Evolutionary conservation across 495 filamentous ascomycete genomes (phyloP).

Genomic region (Annulohypoxylon nitens): DNA sequence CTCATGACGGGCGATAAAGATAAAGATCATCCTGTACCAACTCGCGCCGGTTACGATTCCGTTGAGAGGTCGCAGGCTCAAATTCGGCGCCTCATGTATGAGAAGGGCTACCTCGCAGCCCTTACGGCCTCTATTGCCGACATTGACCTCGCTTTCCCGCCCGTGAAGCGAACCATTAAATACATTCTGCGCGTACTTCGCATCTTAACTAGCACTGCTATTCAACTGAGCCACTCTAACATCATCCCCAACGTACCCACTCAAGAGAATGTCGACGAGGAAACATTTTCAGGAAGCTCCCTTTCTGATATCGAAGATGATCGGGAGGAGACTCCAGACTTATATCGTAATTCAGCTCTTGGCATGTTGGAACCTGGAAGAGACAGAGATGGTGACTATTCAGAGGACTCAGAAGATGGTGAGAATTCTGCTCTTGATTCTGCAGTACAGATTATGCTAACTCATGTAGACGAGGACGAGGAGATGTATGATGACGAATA

Average conservation of each 20-base stretch:
- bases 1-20: slow-evolving; percentile 88
- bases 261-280: slow-evolving; percentile 83
- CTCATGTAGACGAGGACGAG: slow-evolving; percentile 65
- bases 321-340: slow-evolving; percentile 95
- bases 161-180: slow-evolving; percentile 92
- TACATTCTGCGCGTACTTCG: slow-evolving; percentile 93
- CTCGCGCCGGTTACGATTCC: slow-evolving; percentile 42
- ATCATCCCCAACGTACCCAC: slow-evolving; percentile 71
- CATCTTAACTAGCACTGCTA: slow-evolving; percentile 86
- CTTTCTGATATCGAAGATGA: slow-evolving; percentile 88
- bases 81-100: slow-evolving; percentile 94
- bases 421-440: slow-evolving; percentile 28
- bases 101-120: slow-evolving; percentile 91
- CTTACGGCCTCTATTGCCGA: slow-evolving; percentile 94
- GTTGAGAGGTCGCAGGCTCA: slow-evolving; percentile 72
- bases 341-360: slow-evolving; percentile 95
- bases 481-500: slow-evolving; percentile 90
- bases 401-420: slow-evolving; percentile 75
- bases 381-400: slow-evolving; percentile 78
- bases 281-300: slow-evolving; percentile 90
- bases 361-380: slow-evolving; percentile 89
- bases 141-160: slow-evolving; percentile 94
- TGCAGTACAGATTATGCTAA: slow-evolving; percentile 46
- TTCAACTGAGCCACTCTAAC: slow-evolving; percentile 84
- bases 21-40: slow-evolving; percentile 58